Evolutionary conservation across 73 alveolate species (phyloP).

Genomic region (Diophrys sp.): DNA sequence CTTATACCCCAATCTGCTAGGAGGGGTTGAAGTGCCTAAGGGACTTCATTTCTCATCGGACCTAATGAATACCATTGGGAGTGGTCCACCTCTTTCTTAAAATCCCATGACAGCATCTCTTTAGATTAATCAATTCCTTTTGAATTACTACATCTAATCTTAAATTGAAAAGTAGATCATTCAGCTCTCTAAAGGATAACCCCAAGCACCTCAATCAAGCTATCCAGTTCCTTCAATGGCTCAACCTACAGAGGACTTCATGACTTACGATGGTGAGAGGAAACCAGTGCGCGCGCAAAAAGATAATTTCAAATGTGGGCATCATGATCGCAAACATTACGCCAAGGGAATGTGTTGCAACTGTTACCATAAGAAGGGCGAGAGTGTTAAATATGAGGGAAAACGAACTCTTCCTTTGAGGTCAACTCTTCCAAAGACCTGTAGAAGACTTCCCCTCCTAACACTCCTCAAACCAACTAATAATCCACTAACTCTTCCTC

Average conservation of each 20-base stretch:
- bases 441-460: too few species aligned
- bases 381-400: too few species aligned
- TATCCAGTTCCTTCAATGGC: background rate
- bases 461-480: too few species aligned
- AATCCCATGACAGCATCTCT: background rate
- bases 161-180: background rate
- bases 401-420: too few species aligned
- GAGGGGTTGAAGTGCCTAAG: background rate
- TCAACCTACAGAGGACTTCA: background rate
- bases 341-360: slow-evolving; percentile 1
- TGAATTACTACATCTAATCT: background rate
- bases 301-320: background rate
- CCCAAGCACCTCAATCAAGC: background rate
- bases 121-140: background rate
- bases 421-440: too few species aligned
- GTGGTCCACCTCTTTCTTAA: background rate
- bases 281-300: background rate
- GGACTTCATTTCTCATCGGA: background rate
- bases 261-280: background rate
- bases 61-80: background rate
- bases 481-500: too few species aligned
- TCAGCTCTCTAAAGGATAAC: background rate
- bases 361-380: slow-evolving; percentile 54
- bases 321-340: background rate
- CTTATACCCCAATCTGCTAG: background rate